These are phyloP conservation scores for Lentinula sp. DNA, from an alignment of 768 basidiomycete species.

Conservation along the genomic window DNA sequence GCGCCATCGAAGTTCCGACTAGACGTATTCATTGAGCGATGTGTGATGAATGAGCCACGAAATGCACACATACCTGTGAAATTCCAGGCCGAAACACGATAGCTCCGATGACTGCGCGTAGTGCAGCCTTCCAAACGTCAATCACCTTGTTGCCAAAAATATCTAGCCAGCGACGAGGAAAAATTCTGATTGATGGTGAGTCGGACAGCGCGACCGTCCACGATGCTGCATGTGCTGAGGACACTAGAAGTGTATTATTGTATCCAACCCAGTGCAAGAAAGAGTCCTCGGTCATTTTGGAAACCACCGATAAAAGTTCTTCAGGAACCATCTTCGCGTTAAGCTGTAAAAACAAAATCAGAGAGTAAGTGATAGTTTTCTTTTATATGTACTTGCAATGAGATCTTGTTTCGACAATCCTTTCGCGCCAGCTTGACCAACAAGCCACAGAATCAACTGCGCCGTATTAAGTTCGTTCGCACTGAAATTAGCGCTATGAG, in stretches of 20 bases:
- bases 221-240: slow-evolving; percentile 38
- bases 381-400: slow-evolving; percentile 22
- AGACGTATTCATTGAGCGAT: slow-evolving; percentile 5
- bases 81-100: slow-evolving; percentile 71
- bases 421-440: slow-evolving; percentile 27
- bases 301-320: slow-evolving; percentile 25
- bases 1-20: slow-evolving; percentile 71
- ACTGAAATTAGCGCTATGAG: slow-evolving; percentile 20
- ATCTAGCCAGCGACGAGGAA: slow-evolving; percentile 77
- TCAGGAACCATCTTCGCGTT: slow-evolving; percentile 11
- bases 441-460: slow-evolving; percentile 27
- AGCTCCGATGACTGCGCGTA: slow-evolving; percentile 61
- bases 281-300: slow-evolving; percentile 36
- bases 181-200: slow-evolving; percentile 35
- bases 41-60: neutral
- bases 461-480: slow-evolving; percentile 22
- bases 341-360: slow-evolving; percentile 9
- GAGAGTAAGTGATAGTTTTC: neutral
- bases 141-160: slow-evolving; percentile 54
- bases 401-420: slow-evolving; percentile 35
- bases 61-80: slow-evolving; percentile 46
- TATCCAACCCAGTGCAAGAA: slow-evolving; percentile 70
- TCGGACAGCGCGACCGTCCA: slow-evolving; percentile 57
- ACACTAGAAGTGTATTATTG: slow-evolving; percentile 45
- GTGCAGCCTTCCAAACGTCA: slow-evolving; percentile 68